Evolutionary conservation across 208 protist genomes (phyloP), one percentile per base, ranked within the genome.

Genomic region (Zelonia costaricensis): DNA sequence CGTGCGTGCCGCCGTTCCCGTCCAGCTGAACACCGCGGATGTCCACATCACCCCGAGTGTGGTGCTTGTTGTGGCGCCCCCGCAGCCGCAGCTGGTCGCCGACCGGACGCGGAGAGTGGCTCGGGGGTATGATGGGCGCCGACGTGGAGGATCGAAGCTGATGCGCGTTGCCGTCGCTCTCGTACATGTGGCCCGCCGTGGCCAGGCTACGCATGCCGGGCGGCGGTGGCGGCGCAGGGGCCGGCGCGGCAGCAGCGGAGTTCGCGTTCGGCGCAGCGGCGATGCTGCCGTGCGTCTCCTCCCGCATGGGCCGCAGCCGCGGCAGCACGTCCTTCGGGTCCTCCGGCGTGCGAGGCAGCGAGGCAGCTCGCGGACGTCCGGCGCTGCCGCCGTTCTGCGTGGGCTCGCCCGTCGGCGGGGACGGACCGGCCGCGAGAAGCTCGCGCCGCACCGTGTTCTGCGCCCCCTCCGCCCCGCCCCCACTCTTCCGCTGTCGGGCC

Each of bases 291-390:
- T 62, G 18, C 0, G 1, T 6, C 8, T 18, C 62, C 0, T 63
- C 54, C 4, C 54, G 60, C 25, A 74, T 39, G 0, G 72, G 72
- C 18, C 39, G 62, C 36, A 60, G 58, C 1, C 22, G 42, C 8
- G 64, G 52, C 38, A 71, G 56, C 42, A 59, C 31, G 16, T 78
- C 62, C 15, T 27, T 55, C 42, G 59, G 49, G 44, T 46, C 55
- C 47, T 73, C 62, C 3, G 23, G 52, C 7, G 65, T 59, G 12
- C 65, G 65, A 1, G 65, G 65, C 23, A 60, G 48, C 9, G 65
- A 71, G 31, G 49, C 25, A 1, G 65, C 65, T 9, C 65, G 54
- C 15, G 56, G 56, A 16, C 65, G 65, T 9, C 45, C 53, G 27
- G 15, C 18, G 13, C 39, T 27, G 0, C n/a, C 20, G 18, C 31